These are phyloP conservation scores for Colletotrichum eremochloae DNA, from an alignment of 2,329 filamentous ascomycete genomes.

Conservation along the genomic window DNA sequence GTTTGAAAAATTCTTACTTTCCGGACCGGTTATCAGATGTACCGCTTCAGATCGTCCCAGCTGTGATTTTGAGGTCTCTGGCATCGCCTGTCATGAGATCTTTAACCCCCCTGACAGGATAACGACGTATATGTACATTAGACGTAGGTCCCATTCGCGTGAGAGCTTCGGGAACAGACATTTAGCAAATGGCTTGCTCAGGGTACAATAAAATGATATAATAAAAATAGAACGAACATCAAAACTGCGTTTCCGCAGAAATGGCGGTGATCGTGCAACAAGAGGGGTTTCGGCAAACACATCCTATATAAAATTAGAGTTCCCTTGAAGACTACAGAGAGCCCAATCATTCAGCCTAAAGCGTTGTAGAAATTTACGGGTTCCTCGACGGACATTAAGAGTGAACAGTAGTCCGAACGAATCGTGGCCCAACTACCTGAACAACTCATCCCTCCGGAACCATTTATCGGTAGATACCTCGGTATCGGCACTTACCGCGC, in stretches of 20 bases:
- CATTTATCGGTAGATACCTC: slow-evolving; percentile 11
- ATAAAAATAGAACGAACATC: neutral
- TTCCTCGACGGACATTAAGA: neutral
- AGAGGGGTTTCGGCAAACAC: neutral
- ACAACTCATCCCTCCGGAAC: too few species aligned
- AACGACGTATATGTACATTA: too few species aligned
- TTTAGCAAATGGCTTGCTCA: too few species aligned
- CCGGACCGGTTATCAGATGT: neutral
- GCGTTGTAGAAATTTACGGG: neutral
- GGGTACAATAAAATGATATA: too few species aligned
- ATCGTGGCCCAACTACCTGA: neutral
- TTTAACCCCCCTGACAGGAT: neutral
- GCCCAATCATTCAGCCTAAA: neutral
- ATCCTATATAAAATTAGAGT: neutral
- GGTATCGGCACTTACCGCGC: neutral
- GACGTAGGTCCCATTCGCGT: too few species aligned
- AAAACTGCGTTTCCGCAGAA: neutral
- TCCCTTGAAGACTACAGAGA: neutral
- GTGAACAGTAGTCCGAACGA: neutral
- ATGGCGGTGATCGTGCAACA: neutral
- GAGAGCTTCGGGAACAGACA: too few species aligned
- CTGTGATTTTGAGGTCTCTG: neutral
- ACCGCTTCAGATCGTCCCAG: neutral
- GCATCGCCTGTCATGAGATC: neutral
- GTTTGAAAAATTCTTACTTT: slow-evolving; percentile 4